Evolutionary conservation across 805 yeast genomes (phyloP).

Genomic region (Pichia californica): DNA sequence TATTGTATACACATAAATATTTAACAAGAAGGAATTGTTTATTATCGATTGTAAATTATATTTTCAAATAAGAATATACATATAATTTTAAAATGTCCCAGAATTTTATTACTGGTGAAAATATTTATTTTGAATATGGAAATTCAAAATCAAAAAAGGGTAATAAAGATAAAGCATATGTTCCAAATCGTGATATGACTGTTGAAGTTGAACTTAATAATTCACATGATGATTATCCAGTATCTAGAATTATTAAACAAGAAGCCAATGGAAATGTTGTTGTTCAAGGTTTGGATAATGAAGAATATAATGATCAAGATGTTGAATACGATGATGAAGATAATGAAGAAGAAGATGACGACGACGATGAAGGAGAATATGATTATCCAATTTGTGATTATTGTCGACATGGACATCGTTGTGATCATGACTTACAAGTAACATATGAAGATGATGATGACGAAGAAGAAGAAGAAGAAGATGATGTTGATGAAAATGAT

Average conservation of each 20-base stretch:
- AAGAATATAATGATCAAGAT: not conserved
- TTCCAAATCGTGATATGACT: conserved; percentile 10
- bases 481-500: too few species aligned
- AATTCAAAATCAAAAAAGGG: not conserved
- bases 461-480: conserved; percentile 7
- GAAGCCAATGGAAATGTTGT: conserved; percentile 68
- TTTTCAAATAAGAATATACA: too few species aligned
- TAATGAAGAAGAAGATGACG: conserved; percentile 12
- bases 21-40: too few species aligned
- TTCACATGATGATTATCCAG: conserved; percentile 61
- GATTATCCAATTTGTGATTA: conserved; percentile 15
- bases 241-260: conserved; percentile 62
- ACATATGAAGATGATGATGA: not conserved
- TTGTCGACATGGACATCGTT: conserved; percentile 7
- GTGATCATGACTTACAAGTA: not conserved
- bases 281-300: conserved; percentile 45
- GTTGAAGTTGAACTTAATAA: conserved; percentile 44
- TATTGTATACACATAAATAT: too few species aligned
- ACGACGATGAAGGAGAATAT: conserved; percentile 8
- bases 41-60: too few species aligned
- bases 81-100: not conserved
- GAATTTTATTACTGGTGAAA: conserved; percentile 20
- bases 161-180: conserved; percentile 1
- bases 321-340: conserved; percentile 1
- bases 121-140: conserved; percentile 21